phyloP scores from a whole-genome alignment of 108 stramenopile species.

The Skeletonema costatum region DNA sequence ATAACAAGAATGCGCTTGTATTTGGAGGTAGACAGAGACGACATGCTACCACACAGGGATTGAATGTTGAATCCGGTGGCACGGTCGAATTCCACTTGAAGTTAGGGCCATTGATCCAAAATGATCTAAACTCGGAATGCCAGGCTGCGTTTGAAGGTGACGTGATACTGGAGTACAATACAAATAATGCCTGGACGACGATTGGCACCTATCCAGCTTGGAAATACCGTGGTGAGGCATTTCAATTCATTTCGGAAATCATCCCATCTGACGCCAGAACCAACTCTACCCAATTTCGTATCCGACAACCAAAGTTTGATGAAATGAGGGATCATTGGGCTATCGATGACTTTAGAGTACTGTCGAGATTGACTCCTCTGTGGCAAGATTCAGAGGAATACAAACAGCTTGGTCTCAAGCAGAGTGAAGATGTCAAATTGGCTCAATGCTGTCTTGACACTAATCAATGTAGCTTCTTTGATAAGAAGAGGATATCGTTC shows the following conservation, averaged over 20 bases:
- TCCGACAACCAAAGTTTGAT: conserved; percentile 33
- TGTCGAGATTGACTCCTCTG: conserved; percentile 11
- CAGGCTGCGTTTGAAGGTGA: conserved; percentile 33
- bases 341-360: conserved; percentile 41
- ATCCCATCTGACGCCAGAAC: conserved; percentile 24
- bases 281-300: conserved; percentile 35
- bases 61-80: conserved; percentile 34
- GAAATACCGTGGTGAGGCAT: conserved; percentile 30
- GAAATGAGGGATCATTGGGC: conserved; percentile 36
- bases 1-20: conserved; percentile 34
- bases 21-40: conserved; percentile 34
- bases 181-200: conserved; percentile 9
- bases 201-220: conserved; percentile 23
- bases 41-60: conserved; percentile 21
- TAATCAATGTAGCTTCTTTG: conserved; percentile 35
- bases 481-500: conserved; percentile 25
- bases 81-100: conserved; percentile 42
- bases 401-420: not conserved
- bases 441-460: conserved; percentile 29
- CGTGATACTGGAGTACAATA: conserved; percentile 33
- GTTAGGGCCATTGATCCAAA: conserved; percentile 24
- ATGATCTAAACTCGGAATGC: conserved; percentile 15
- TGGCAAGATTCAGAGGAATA: conserved; percentile 31
- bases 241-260: conserved; percentile 28
- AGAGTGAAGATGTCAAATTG: conserved; percentile 7